phyloP scores from a whole-genome alignment of 2,329 filamentous ascomycete species.

The Plectosphaerella plurivora region DNA sequence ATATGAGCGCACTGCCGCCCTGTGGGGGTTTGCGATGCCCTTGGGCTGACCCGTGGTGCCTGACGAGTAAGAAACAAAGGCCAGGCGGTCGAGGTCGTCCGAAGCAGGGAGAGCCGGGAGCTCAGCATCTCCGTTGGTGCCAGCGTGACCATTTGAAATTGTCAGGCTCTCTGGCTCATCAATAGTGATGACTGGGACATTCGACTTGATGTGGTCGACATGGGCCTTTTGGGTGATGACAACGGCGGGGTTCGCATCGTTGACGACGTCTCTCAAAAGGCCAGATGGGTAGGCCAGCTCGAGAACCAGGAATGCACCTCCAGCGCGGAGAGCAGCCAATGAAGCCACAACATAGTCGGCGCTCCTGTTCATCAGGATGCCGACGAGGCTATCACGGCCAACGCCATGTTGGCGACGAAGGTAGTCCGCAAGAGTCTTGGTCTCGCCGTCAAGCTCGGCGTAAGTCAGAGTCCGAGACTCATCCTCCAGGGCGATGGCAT shows the following conservation, averaged over 20 bases:
- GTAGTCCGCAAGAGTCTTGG: conserved; percentile 57
- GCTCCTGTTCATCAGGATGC: conserved; percentile 70
- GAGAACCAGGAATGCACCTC: conserved; percentile 75
- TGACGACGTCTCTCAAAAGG: conserved; percentile 69
- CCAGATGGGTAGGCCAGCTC: conserved; percentile 75
- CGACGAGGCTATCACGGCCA: conserved; percentile 68
- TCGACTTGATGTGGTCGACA: conserved; percentile 58
- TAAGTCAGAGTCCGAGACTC: conserved; percentile 65
- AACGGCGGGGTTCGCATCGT: conserved; percentile 68
- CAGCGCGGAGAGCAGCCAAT: conserved; percentile 71
- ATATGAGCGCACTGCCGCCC: conserved; percentile 70
- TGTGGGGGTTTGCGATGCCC: conserved; percentile 75
- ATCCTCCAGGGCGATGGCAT: conserved; percentile 70
- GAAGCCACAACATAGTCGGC: conserved; percentile 77
- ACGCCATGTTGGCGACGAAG: conserved; percentile 66
- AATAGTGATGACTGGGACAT: conserved; percentile 60
- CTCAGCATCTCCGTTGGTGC: conserved; percentile 29
- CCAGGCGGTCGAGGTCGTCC: conserved; percentile 67
- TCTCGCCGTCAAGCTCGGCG: conserved; percentile 64
- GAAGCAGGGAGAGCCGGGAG: conserved; percentile 51
- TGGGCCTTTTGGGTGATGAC: conserved; percentile 66
- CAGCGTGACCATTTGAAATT: conserved; percentile 11
- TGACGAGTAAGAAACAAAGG: conserved; percentile 78
- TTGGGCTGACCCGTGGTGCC: conserved; percentile 78
- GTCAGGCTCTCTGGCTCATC: conserved; percentile 38